phyloP scores from a whole-genome alignment of 1,139 yeast species.

The Blastobotrys ciferrii region DNA sequence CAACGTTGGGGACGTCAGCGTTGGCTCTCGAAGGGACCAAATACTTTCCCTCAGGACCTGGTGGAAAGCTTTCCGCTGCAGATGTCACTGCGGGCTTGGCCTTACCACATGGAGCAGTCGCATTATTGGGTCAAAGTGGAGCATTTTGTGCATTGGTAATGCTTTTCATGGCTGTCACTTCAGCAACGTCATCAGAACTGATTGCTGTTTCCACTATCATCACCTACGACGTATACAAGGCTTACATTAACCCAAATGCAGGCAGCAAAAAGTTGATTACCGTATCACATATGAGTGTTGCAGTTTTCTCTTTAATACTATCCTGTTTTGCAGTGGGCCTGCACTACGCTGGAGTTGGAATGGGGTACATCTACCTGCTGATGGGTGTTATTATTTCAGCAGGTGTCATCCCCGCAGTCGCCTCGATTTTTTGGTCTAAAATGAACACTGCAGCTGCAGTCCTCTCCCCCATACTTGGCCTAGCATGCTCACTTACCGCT shows the following conservation, averaged over 20 bases:
- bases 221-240: slow-evolving; percentile 81
- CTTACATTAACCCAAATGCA: slow-evolving; percentile 76
- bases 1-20: slow-evolving; percentile 75
- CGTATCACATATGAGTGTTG: slow-evolving; percentile 65
- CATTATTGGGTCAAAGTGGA: slow-evolving; percentile 82
- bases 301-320: slow-evolving; percentile 66
- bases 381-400: slow-evolving; percentile 88
- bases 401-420: slow-evolving; percentile 60
- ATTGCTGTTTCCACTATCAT: slow-evolving; percentile 82
- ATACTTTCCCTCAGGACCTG: slow-evolving; percentile 8
- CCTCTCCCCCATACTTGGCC: slow-evolving; percentile 47
- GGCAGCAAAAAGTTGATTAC: slow-evolving; percentile 65
- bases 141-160: slow-evolving; percentile 75
- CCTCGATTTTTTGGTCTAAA: slow-evolving; percentile 65
- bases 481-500: slow-evolving; percentile 45
- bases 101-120: slow-evolving; percentile 82
- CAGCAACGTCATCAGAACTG: slow-evolving; percentile 67
- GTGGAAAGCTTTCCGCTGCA: slow-evolving; percentile 47
- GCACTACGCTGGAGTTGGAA: slow-evolving; percentile 74
- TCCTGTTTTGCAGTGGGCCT: slow-evolving; percentile 81
- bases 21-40: no score
- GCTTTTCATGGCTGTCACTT: slow-evolving; percentile 76
- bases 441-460: slow-evolving; percentile 52
- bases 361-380: slow-evolving; percentile 66
- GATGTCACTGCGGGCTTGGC: slow-evolving; percentile 81